These are phyloP conservation scores for Aspergillus amoenus DNA, from an alignment of 2,329 filamentous ascomycete species.

Conservation along the genomic window DNA sequence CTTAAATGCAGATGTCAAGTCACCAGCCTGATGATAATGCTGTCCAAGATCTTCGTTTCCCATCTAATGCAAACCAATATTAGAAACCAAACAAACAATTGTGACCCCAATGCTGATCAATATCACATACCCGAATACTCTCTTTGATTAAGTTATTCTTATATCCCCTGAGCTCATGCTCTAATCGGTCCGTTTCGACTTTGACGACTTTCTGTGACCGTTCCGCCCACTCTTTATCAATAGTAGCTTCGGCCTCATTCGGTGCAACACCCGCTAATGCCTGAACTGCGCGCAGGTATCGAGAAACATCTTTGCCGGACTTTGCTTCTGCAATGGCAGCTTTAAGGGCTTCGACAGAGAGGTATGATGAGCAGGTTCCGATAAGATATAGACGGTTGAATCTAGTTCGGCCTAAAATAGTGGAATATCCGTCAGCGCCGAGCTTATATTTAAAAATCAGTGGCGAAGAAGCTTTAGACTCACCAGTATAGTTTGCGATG, in stretches of 20 bases:
- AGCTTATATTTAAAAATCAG: neutral
- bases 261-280: constrained; percentile 64
- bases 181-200: constrained; percentile 71
- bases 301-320: constrained; percentile 67
- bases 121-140: constrained; percentile 73
- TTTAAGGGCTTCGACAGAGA: constrained; percentile 78
- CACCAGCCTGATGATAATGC: constrained; percentile 77
- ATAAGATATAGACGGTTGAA: constrained; percentile 81
- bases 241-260: constrained; percentile 63
- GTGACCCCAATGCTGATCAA: neutral
- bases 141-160: constrained; percentile 98
- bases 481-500: constrained; percentile 84
- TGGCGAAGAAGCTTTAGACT: constrained; percentile 14
- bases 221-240: constrained; percentile 75
- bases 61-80: constrained; percentile 60
- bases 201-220: constrained; percentile 65
- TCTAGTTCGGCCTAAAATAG: constrained; percentile 67
- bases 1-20: constrained; percentile 70
- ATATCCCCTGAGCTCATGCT: constrained; percentile 83
- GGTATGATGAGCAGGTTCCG: constrained; percentile 71
- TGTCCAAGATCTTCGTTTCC: constrained; percentile 88
- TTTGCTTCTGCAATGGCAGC: constrained; percentile 75
- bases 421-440: constrained; percentile 1
- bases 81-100: neutral
- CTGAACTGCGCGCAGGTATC: constrained; percentile 69